Base-by-base conservation (phyloP, 192 early-diverging fungal genomes). In the Chytriomyces sp. region DNA sequence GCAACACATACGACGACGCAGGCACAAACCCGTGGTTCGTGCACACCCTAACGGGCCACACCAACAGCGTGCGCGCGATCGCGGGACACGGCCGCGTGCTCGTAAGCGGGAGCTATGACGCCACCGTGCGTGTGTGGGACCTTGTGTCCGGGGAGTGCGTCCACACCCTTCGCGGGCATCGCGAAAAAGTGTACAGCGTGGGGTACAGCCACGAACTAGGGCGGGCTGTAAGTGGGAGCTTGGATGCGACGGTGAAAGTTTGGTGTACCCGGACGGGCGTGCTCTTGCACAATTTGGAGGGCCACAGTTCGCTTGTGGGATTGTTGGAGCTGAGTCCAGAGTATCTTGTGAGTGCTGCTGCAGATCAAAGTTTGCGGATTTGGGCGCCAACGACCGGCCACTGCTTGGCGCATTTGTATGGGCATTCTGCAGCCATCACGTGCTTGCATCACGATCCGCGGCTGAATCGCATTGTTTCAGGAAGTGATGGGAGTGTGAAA, bases 391-490 rank as follows among this genome's bases (percentile, higher is more conserved):
- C 54, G 69, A 92, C 70, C 74, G 89, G 65, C 64, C 85, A 70
- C 61, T 92, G 74, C 84, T 88, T 84, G 81, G 85, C 86, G 4
- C 81, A 73, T 49, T 85, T 89, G 62, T 89, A 84, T 44, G 94
- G 84, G 17, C 95, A 94, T 74, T 73, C 75, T 36, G 92, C 86
- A 38, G 96, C 98, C 7, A 99, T 99, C 55, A 99, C 98, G 2
- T 98, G 96, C 71, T 96, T 99, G 81, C 96, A 99, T 76, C 93
- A 97, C 76, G 98, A 99, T 74, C 80, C 83, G 7, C 87, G 85
- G 10, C 83, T 87, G 34, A 96, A 97, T 74, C 80, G 86, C 56
- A 91, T 98, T n/a, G 94, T 98, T 32, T 94, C 93, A n/a, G 98
- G 98, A 2, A 93, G 93, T 4, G 98, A 96, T 64, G 92, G 91